phyloP scores from a whole-genome alignment of 768 basidiomycete genomes.

The Pleurotus tuoliensis region DNA sequence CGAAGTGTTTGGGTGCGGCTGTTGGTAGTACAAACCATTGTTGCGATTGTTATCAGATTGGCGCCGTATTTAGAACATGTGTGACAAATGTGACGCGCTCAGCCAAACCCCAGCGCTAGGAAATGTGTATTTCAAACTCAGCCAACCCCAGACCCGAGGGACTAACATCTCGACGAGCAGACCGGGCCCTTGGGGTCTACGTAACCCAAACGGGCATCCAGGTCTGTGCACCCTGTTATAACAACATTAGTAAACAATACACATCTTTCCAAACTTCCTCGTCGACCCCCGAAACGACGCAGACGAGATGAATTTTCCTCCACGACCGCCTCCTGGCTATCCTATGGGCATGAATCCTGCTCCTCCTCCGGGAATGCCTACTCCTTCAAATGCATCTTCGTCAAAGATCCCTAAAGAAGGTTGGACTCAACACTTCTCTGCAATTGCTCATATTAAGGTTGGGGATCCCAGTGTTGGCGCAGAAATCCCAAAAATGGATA shows the following conservation, averaged over 20 bases:
- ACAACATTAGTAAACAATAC: conserved; percentile 1
- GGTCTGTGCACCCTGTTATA: background rate
- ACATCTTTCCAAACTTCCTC: background rate
- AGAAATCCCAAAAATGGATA: conserved; percentile 95
- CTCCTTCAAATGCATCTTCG: conserved; percentile 29
- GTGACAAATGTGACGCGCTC: too few species aligned
- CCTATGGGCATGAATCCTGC: conserved; percentile 27
- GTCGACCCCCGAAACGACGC: background rate
- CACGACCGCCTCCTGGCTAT: conserved; percentile 48
- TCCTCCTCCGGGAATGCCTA: conserved; percentile 52
- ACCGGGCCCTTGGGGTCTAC: too few species aligned
- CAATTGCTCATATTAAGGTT: conserved; percentile 7
- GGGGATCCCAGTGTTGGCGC: conserved; percentile 54
- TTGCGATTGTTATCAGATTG: too few species aligned
- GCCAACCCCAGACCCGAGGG: too few species aligned
- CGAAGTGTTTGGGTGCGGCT: too few species aligned
- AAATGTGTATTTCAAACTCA: too few species aligned
- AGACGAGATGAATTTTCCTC: conserved; percentile 49
- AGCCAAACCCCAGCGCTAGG: too few species aligned
- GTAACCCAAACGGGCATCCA: too few species aligned
- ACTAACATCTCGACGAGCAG: too few species aligned
- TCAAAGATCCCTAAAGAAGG: conserved; percentile 47
- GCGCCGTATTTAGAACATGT: too few species aligned
- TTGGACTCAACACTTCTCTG: conserved; percentile 15
- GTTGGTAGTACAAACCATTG: too few species aligned